Evolutionary conservation across 257 asterid genomes (phyloP), one percentile per base, ranked within the genome.

Genomic region (Fraxinus excelsior): DNA sequence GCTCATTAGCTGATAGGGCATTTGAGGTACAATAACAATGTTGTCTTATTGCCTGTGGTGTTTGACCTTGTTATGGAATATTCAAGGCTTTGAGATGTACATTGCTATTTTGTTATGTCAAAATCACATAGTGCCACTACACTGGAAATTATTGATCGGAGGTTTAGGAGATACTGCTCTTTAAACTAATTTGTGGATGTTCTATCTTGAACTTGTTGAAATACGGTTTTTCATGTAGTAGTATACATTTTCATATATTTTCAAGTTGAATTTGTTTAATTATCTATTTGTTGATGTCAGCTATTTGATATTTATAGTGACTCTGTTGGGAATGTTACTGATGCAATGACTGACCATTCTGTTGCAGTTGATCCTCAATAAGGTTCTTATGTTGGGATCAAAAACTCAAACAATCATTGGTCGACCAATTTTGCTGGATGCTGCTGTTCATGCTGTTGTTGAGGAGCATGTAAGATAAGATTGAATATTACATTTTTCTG

Each of bases 371-470:
- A 82, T 90, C 49, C 88, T 95, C 76, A 90, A 87, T 83, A 91
- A 85, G 91, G 93, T 95, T 86, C 90, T 95, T 84, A 87, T 95
- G 93, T 78, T 95, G 81, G 99, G 99, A 38, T 90, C 98, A 42
- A 62, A 66, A 78, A 74, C 87, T 10, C 97, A 90, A 83, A 91
- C 97, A 70, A 87, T 91, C 72, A 93, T 95, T 76, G 99, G 99
- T 25, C 89, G 99, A 71, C 99, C 99, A 26, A 53, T 90, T 78
- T 87, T 93, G 91, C 98, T 93, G 8, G 91, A 93, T 80, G 98
- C 97, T 40, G 86, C 93, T 84, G 99, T 93, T 81, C 96, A 91
- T 83, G 97, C 97, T 82, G 96, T 93, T 77, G 99, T 95, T 13
- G 99, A 95, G 90, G 98, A 95, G 87, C 99, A 93, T 78, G 98